Evolutionary conservation across 495 filamentous ascomycete species (phyloP).

Genomic region (Tirmania nivea): DNA sequence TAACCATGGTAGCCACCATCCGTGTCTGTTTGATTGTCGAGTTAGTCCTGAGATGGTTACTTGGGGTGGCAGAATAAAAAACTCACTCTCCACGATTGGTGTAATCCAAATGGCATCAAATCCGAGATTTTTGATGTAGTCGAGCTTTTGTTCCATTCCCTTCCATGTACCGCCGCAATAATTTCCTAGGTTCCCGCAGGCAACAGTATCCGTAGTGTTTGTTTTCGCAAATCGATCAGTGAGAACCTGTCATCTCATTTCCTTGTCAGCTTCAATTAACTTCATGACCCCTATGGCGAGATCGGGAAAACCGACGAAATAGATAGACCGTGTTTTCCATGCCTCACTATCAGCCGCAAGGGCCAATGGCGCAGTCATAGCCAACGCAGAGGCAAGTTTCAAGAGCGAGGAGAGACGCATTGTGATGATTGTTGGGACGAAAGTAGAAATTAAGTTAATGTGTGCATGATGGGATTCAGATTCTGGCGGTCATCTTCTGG

Average conservation of each 20-base stretch:
- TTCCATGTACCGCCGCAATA: constrained; percentile 63
- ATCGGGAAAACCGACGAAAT: no score
- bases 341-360: no score
- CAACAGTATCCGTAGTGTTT: constrained; percentile 37
- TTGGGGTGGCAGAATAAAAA: background rate
- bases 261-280: no score
- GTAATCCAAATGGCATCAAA: constrained; percentile 74
- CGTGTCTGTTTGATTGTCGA: constrained; percentile 5
- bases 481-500: no score
- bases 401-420: no score
- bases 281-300: no score
- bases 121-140: constrained; percentile 57
- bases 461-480: no score
- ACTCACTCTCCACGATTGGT: constrained; percentile 39
- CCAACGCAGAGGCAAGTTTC: no score
- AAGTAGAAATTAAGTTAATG: no score
- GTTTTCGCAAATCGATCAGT: constrained; percentile 55
- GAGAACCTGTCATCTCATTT: constrained; percentile 21
- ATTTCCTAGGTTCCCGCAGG: constrained; percentile 27
- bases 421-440: no score
- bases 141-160: constrained; percentile 47
- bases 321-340: no score
- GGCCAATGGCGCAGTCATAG: no score
- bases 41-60: background rate
- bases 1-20: constrained; percentile 44